Percentiles rank a stretch among this genome's conserved stretches.
Evolutionary conservation across 179 eudicot genomes (phyloP).

Genomic region (Heliamphora pulchella): DNA sequence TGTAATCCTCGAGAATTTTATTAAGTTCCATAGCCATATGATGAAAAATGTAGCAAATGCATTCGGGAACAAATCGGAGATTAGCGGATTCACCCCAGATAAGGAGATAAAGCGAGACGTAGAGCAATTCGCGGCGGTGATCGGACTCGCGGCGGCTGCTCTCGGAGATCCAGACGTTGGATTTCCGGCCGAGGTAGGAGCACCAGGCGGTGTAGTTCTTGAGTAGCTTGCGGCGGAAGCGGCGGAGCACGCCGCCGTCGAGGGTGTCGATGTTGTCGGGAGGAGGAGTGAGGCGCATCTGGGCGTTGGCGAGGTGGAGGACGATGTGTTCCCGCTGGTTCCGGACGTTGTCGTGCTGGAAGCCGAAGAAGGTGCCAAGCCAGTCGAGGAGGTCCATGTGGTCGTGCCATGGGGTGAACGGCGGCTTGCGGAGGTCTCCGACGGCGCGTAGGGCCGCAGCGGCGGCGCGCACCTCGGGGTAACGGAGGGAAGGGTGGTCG

Average conservation of each 20-base stretch:
- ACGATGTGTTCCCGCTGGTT: slow-evolving; percentile 44
- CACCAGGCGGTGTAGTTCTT: slow-evolving; percentile 68
- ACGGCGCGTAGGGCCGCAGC: slow-evolving; percentile 49
- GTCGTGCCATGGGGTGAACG: slow-evolving; percentile 41
- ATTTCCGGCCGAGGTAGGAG: slow-evolving; percentile 36
- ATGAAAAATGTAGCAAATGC: slow-evolving; percentile 75
- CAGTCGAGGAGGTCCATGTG: too few species aligned
- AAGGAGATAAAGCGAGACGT: slow-evolving; percentile 55
- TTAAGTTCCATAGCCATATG: slow-evolving; percentile 72
- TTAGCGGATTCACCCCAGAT: slow-evolving; percentile 92
- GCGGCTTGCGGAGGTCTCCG: slow-evolving; percentile 70
- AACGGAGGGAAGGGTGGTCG: slow-evolving; percentile 74
- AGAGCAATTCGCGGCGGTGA: slow-evolving; percentile 61
- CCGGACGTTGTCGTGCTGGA: slow-evolving; percentile 61
- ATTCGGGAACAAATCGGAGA: slow-evolving; percentile 68
- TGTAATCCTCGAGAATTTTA: slow-evolving; percentile 38
- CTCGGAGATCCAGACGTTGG: slow-evolving; percentile 62
- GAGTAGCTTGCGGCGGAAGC: slow-evolving; percentile 51
- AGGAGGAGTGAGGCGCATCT: slow-evolving; percentile 61
- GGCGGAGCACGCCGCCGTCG: slow-evolving; percentile 42
- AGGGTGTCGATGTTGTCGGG: slow-evolving; percentile 45
- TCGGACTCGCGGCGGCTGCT: slow-evolving; percentile 31
- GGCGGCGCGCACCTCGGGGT: slow-evolving; percentile 83
- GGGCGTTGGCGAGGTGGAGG: slow-evolving; percentile 76
- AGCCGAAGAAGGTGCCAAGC: slow-evolving; percentile 79